phyloP scores from a whole-genome alignment of 805 yeast genomes.

The Lipomyces oligophaga region DNA sequence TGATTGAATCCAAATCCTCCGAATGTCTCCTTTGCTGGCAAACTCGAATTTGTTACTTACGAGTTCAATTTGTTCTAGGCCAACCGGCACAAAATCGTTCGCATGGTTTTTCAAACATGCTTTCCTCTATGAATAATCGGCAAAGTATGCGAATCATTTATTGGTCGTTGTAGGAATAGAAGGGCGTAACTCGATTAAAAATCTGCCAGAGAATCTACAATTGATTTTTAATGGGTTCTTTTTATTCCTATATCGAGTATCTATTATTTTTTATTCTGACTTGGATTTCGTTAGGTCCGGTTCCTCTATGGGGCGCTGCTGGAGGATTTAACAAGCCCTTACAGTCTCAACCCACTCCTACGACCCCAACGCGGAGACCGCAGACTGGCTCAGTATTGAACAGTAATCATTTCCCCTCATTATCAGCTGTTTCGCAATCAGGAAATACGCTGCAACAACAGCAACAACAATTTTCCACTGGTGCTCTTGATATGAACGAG shows the following conservation, averaged over 20 bases:
- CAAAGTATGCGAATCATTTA: conserved; percentile 9
- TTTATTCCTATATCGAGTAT: not conserved
- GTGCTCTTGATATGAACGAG: conserved; percentile 18
- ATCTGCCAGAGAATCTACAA: too few species aligned
- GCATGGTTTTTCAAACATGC: conserved; percentile 22
- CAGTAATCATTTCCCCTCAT: not conserved
- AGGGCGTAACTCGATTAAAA: too few species aligned
- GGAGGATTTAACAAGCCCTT: conserved; percentile 15
- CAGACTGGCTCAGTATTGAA: not conserved
- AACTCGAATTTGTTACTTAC: too few species aligned
- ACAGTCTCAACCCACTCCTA: conserved; percentile 3
- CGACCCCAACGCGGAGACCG: conserved; percentile 2
- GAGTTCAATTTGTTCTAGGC: conserved; percentile 7
- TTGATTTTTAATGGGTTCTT: too few species aligned
- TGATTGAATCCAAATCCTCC: too few species aligned
- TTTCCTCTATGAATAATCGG: conserved; percentile 18
- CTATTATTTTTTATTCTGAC: too few species aligned
- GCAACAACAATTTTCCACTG: conserved; percentile 2
- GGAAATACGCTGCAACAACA: not conserved
- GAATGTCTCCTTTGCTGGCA: too few species aligned
- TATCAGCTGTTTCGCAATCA: not conserved
- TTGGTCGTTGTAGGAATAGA: too few species aligned
- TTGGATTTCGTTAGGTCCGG: conserved; percentile 12
- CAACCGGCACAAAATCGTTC: conserved; percentile 23
- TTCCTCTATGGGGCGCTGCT: conserved; percentile 25